Evolutionary conservation across 2,329 filamentous ascomycete species (phyloP), one percentile per base, ranked within the genome.

Genomic region (Elsinoe batatas): DNA sequence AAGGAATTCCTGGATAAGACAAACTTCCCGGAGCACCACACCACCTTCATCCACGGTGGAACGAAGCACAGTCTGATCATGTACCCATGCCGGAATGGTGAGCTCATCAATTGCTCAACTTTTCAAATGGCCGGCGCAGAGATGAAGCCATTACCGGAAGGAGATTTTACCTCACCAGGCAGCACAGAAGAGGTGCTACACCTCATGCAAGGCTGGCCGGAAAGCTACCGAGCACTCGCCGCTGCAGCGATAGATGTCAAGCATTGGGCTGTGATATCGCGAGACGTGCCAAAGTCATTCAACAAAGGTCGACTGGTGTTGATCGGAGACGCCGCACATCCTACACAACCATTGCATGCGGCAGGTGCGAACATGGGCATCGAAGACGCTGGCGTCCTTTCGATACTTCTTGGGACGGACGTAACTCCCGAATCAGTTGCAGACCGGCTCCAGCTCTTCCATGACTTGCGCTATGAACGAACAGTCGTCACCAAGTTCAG

Each of bases 251-350:
- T 22, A 20, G 54, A 56, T 35, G 54, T 56, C 5, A 56, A 56
- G 36, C 54, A 50, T 36, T 56, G 42, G 42, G 42, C 54, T 8
- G 20, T 56, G 10, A 20, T 56, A 22, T 38, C 42, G 6, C 26
- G 54, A 10, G 54, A 56, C 35, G 54, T 50, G 18, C 54, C 54
- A 3, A 56, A 57, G 30, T 17, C 54, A 17, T 69, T 65, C 58
- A 54, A 63, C 59, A 66, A 67, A 57, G 62, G 62, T 50, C 63
- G 65, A 12, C 53, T 69, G 11, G 61, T 59, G n/a, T 64, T 70
- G 46, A 60, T 64, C 20, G 68, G 68, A 18, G 68, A 70, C 47
- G 68, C 68, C 5, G 67, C 69, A 5, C 69, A 71, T 54, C 68
- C 69, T 1, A 68, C 67, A 12, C 63, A 62, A 1, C 69, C 69